A percentile compares a stretch with the other conserved stretches of the same genome.
Conservation (phyloP, 192 early-diverging fungal genomes). For the Linnemannia schmuckeri region DNA sequence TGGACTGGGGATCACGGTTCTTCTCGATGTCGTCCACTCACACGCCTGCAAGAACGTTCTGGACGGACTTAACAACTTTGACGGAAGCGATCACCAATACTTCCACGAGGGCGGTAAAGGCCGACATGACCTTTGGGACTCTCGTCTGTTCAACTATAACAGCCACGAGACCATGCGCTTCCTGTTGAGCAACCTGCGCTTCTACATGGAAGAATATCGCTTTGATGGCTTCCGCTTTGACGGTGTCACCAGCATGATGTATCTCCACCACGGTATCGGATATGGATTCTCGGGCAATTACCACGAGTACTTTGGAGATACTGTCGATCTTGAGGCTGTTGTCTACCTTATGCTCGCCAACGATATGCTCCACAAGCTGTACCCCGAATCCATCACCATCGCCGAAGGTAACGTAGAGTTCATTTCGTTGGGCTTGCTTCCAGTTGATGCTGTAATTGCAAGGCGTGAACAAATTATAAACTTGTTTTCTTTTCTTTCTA, state of each 20-base stretch:
- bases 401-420: conserved; percentile 79
- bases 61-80: conserved; percentile 96
- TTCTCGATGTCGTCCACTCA: conserved; percentile 96
- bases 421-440: background rate
- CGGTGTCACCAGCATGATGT: conserved; percentile 97
- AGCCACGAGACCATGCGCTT: conserved; percentile 93
- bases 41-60: conserved; percentile 95
- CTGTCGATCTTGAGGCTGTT: conserved; percentile 87
- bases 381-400: conserved; percentile 87
- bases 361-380: conserved; percentile 78
- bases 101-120: conserved; percentile 93
- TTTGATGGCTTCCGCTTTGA: conserved; percentile 99
- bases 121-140: conserved; percentile 94
- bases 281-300: conserved; percentile 95
- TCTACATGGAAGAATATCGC: conserved; percentile 90
- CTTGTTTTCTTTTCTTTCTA: background rate
- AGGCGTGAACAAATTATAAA: background rate
- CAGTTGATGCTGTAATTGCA: background rate
- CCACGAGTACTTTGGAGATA: conserved; percentile 92
- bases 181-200: conserved; percentile 94
- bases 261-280: conserved; percentile 94
- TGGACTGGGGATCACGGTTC: conserved; percentile 86
- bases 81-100: conserved; percentile 96
- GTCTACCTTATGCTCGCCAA: conserved; percentile 89
- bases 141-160: conserved; percentile 95